A percentile compares a stretch with the other conserved stretches of the same genome.
Evolutionary conservation across 2,329 filamentous ascomycete species (phyloP).

Genomic region (Pseudonectria buxi): DNA sequence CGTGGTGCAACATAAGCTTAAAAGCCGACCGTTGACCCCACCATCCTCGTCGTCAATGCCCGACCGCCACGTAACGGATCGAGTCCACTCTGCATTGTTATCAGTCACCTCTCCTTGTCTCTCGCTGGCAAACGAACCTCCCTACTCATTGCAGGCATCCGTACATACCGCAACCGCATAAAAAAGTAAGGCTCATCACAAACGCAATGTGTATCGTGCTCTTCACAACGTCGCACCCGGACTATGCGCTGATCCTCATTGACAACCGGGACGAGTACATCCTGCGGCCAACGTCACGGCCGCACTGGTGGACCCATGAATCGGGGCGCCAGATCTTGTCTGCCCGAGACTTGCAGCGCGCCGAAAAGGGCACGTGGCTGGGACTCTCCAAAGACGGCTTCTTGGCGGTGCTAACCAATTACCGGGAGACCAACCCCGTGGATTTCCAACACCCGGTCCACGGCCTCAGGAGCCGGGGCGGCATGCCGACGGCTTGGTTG

Average conservation of each 20-base stretch:
- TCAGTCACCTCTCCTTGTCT: too few species aligned
- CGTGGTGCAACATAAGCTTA: too few species aligned
- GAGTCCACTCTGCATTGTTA: too few species aligned
- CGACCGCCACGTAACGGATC: too few species aligned
- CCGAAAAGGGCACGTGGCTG: conserved; percentile 60
- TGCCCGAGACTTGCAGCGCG: conserved; percentile 53
- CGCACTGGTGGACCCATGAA: conserved; percentile 55
- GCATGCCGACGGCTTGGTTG: conserved; percentile 59
- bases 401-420: conserved; percentile 61
- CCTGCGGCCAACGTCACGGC: conserved; percentile 55
- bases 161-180: conserved; percentile 1
- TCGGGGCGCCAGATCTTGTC: conserved; percentile 46
- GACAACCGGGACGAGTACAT: conserved; percentile 75
- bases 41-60: too few species aligned
- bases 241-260: conserved; percentile 67
- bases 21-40: too few species aligned
- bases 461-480: conserved; percentile 52
- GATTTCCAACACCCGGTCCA: conserved; percentile 46
- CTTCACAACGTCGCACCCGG: conserved; percentile 67
- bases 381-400: conserved; percentile 54
- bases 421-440: conserved; percentile 46
- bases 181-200: conserved; percentile 1
- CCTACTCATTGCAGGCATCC: neutral
- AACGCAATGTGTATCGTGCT: conserved; percentile 67
- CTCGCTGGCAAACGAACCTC: too few species aligned